Base-by-base conservation (phyloP, 2,329 filamentous ascomycete genomes). In the Cladosporium sp. region DNA sequence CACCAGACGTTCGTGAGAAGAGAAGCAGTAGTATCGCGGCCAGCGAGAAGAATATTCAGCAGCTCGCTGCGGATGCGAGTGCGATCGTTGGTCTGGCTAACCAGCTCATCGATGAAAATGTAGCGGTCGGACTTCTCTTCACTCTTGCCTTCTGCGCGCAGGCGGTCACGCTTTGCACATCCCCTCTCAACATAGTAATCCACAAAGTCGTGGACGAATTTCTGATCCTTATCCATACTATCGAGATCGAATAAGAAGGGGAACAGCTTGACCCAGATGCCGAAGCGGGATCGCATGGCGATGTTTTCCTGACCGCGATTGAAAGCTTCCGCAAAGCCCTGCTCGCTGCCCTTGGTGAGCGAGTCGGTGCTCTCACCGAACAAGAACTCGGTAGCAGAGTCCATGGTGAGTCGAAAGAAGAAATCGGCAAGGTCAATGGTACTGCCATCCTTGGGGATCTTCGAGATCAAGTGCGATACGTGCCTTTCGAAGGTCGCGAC, bases 331-430 rank as follows among this genome's bases (percentile, higher is more conserved):
- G 70, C 68, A 42, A 75, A 74, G 13, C 64, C 64, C n/a, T 64
- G 62, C 8, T 57, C 57, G 51, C 60, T 65, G 25, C 37, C 47
- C 13, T 61, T 65, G 10, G 58, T 64, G 8, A 71, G 63, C 2
- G 68, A 68, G 13, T 68, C 60, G 3, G 68, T 70, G 5, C 66
- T 70, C 47, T 83, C 75, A 6, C 87, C 86, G 47, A 89, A 85
- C 4, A 90, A 72, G 62, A 89, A 87, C 45, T 86, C 83, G 0
- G 85, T 89, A 0, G 85, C 83, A 0, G 83, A 82, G 60, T 89
- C 86, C 17, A 89, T 76, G 0, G 85, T 87, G 66, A 88, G 77
- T 54, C 80, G 78, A 65, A 88, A 88, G 66, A 88, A 86, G 8
- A 87, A 71, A 10, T 81, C 78, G 64, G 84, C 82, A 25, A 89